Conservation (phyloP, 768 basidiomycete genomes). For the Tylopilus subfusipes region DNA sequence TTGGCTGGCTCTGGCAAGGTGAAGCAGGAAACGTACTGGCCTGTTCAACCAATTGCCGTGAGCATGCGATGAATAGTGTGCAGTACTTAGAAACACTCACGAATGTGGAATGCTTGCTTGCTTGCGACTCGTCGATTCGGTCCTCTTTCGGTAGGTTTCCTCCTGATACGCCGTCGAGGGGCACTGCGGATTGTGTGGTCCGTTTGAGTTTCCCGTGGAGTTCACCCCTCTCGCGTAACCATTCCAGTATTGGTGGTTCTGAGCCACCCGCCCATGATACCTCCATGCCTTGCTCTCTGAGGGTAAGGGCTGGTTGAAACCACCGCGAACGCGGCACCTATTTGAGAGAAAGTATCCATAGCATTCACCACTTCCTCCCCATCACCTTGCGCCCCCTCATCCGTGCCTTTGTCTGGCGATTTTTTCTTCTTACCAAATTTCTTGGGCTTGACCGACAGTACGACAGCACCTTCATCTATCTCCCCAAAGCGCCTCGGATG, state of each 20-base stretch:
- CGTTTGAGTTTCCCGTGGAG: conserved; percentile 33
- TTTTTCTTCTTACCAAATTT: conserved; percentile 41
- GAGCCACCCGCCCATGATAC: conserved; percentile 67
- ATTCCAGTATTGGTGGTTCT: conserved; percentile 68
- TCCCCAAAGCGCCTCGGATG: conserved; percentile 61
- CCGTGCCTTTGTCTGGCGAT: conserved; percentile 14
- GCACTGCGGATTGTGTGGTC: conserved; percentile 15
- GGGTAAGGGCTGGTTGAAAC: conserved; percentile 57
- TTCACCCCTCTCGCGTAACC: conserved; percentile 69
- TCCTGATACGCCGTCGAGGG: conserved; percentile 16
- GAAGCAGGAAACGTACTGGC: conserved; percentile 17
- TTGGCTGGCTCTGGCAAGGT: conserved; percentile 23
- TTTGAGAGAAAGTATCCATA: conserved; percentile 70
- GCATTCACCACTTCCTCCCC: conserved; percentile 59
- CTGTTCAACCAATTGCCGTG: conserved; percentile 8
- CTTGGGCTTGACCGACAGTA: conserved; percentile 60
- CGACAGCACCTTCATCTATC: conserved; percentile 61
- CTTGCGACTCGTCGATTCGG: conserved; percentile 2
- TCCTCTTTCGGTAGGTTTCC: background rate
- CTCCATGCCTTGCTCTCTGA: conserved; percentile 60
- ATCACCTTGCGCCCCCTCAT: conserved; percentile 42
- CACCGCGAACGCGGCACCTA: conserved; percentile 72
- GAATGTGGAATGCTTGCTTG: conserved; percentile 44
- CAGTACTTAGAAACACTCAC: background rate
- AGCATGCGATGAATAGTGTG: background rate